Evolutionary conservation across 2,329 filamentous ascomycete species (phyloP), one percentile per base, ranked within the genome.

Genomic region (Seiridium cupressi): DNA sequence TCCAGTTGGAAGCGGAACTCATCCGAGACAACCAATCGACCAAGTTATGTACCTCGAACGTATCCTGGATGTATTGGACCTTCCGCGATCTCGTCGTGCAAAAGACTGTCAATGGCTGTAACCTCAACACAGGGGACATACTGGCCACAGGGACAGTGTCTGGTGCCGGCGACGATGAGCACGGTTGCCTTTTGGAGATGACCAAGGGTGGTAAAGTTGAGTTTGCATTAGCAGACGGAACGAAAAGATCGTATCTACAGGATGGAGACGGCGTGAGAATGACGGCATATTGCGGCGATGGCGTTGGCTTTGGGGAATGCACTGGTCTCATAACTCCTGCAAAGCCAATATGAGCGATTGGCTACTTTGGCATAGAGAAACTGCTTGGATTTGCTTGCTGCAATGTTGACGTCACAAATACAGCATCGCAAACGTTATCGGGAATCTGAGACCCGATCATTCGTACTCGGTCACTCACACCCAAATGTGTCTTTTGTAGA

Each of bases 101-200:
- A 60, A 72, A 75, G 55, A 75, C 73, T 1, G 66, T 70, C 57
- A 73, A 72, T 62, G 75, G 75, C 1, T 74, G 74, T 60, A 69
- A 66, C n/a, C 51, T 79, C 44, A 69, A 69, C 36, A 74, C 74
- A 0, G 77, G 77, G 0, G 77, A 81, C 61, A 7, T 81, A 1
- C 59, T 80, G 40, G 78, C 71, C 0, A 79, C 77, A 0, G 79
- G 78, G 0, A 81, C 77, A 0, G 71, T 81, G 8, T 74, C 70
- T 3, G 78, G 76, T 0, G 61, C 64, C 0, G 72, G 68, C 0
- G 64, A 71, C 2, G 69, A 70, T 0, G 69, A 68, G 35, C 70
- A 74, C 32, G 78, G 78, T 0, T 79, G 77, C 59, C 66, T 80
- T 51, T 69, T 79, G 4, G 77, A 80, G 63, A 55, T 69, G 42